Evolutionary conservation across 352 stramenopile species (phyloP), one percentile per base, ranked within the genome.

Genomic region (Globisporangium apiculatum): DNA sequence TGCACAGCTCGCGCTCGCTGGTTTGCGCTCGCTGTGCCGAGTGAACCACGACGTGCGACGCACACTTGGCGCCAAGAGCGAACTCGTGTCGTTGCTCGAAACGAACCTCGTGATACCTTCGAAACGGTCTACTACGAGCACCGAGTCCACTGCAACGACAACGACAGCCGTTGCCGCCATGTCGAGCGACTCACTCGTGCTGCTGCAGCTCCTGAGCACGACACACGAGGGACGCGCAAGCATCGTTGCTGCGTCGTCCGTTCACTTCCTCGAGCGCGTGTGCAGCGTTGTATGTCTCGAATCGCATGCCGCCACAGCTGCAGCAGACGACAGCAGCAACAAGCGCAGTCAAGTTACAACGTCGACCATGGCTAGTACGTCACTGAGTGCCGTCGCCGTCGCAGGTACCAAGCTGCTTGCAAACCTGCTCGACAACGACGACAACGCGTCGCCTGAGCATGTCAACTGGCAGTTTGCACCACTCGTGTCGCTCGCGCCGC

Each of bases 331-430:
- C 2, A 1, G 10, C 36, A 52, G 0, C 14, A 3, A 9, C 10
- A 59, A 59, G n/a, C 1, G 24, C 24, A 31, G 24, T 31, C 24
- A 31, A 31, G 24, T 24, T 9, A 41, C 37, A 43, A 6, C 4
- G 0, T 37, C 15, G 5, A 53, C 46, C 5, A n/a, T 12, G 2
- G 52, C 11, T 8, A 9, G 17, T 9, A 37, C 47, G n/a, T n/a
- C n/a, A 1, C 10, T 64, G 17, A 72, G 14, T 31, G 24, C 17
- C 2, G 11, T 64, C 53, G 57, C 66, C 7, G 49, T 68, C 15
- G 35, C 59, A 37, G 68, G 72, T 7, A 53, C 84, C 8, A 86
- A 83, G 50, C 54, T 87, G 2, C 50, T 87, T 4, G 76, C 74
- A 0, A 77, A 86, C 57, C 24, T 86, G 5, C 57, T 87, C 37